Percentiles rank a stretch among this genome's conserved stretches.
Evolutionary conservation across 164 flowering plant genomes (phyloP).

Genomic region (Amborella trichopoda): DNA sequence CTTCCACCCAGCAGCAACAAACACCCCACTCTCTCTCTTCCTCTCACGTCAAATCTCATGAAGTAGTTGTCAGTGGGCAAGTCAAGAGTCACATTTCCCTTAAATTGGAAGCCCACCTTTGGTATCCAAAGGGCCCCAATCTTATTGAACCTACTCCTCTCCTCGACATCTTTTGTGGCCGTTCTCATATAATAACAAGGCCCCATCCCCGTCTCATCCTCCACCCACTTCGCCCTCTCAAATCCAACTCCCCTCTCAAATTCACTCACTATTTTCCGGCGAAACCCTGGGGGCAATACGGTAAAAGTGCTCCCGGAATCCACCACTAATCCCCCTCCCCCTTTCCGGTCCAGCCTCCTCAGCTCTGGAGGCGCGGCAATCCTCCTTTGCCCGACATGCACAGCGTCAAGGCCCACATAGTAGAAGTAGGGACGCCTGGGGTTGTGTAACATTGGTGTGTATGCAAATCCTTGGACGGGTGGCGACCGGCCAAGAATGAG

Average conservation of each 20-base stretch:
- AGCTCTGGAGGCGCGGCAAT: constrained; percentile 44
- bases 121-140: too few species aligned
- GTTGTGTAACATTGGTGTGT: constrained; percentile 68
- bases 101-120: constrained; percentile 42
- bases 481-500: constrained; percentile 69
- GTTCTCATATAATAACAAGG: constrained; percentile 62
- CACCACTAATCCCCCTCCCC: constrained; percentile 85
- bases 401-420: constrained; percentile 59
- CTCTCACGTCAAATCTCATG: constrained; percentile 75
- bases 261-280: constrained; percentile 34
- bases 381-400: constrained; percentile 38
- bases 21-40: constrained; percentile 67
- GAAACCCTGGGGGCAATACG: constrained; percentile 51
- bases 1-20: constrained; percentile 69
- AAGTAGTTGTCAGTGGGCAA: constrained; percentile 70
- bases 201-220: constrained; percentile 52
- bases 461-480: constrained; percentile 20
- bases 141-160: neutral
- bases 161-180: constrained; percentile 5
- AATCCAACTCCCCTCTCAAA: constrained; percentile 34
- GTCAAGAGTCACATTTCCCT: constrained; percentile 56
- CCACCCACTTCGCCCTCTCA: constrained; percentile 37
- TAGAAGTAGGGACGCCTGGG: constrained; percentile 77
- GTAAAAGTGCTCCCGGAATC: constrained; percentile 93
- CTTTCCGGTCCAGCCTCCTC: constrained; percentile 29